Evolutionary conservation across 441 rosid genomes (phyloP).

Genomic region (Arabidopsis hybrid): DNA sequence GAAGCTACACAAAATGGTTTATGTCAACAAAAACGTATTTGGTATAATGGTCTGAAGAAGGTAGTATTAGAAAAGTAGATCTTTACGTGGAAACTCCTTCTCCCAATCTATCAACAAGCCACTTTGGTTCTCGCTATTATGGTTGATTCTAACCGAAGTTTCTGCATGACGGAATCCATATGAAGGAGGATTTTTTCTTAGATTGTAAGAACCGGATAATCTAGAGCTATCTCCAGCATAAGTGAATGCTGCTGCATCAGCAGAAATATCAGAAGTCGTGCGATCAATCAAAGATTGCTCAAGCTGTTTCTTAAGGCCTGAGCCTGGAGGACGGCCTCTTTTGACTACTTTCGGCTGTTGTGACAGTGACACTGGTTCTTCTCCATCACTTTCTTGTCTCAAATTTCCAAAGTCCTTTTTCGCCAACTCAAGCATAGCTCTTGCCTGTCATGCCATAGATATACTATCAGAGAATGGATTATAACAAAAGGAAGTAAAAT

Average conservation of each 20-base stretch:
- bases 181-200: conserved; percentile 59
- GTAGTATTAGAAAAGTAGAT: conserved; percentile 4
- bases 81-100: conserved; percentile 77
- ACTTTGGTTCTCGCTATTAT: conserved; percentile 53
- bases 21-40: conserved; percentile 10
- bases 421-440: conserved; percentile 67
- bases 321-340: conserved; percentile 86
- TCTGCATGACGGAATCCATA: conserved; percentile 55
- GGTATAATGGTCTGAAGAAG: conserved; percentile 19
- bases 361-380: conserved; percentile 53
- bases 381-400: conserved; percentile 65
- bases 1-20: conserved; percentile 59
- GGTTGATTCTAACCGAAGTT: conserved; percentile 49
- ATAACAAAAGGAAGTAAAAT: conserved; percentile 3
- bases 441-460: conserved; percentile 48
- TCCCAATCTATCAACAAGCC: conserved; percentile 72
- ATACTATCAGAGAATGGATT: conserved; percentile 30
- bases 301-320: conserved; percentile 55
- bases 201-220: conserved; percentile 57
- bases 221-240: conserved; percentile 54
- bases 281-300: conserved; percentile 61
- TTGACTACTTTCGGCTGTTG: conserved; percentile 59
- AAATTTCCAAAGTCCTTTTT: conserved; percentile 62
- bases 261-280: conserved; percentile 55
- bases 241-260: conserved; percentile 57